A percentile compares a stretch with the other conserved stretches of the same genome.
Evolutionary conservation across 2,329 filamentous ascomycete species (phyloP).

Genomic region (Alternaria postmessia): DNA sequence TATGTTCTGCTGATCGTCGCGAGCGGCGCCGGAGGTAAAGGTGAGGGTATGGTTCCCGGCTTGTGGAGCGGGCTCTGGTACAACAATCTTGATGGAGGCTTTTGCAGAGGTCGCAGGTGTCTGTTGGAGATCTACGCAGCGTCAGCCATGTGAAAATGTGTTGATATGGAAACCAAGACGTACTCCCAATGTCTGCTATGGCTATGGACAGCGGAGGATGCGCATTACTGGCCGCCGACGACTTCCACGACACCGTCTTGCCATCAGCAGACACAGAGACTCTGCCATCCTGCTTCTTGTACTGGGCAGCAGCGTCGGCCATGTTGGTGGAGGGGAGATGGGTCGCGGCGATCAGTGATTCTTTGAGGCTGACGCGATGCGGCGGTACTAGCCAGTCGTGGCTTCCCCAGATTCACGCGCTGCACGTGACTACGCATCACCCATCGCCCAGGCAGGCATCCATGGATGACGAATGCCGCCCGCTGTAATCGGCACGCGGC

Average conservation of each 20-base stretch:
- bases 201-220: conserved; percentile 73
- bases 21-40: conserved; percentile 83
- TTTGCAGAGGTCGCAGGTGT: conserved; percentile 88
- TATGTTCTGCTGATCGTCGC: conserved; percentile 83
- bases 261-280: conserved; percentile 78
- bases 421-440: conserved; percentile 22
- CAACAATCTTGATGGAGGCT: conserved; percentile 93
- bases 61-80: conserved; percentile 68
- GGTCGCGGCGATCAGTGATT: neutral
- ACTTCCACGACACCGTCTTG: conserved; percentile 81
- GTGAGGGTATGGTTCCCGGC: conserved; percentile 82
- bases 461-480: neutral
- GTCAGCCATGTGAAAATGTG: conserved; percentile 14
- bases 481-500: neutral
- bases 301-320: conserved; percentile 59
- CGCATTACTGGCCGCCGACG: conserved; percentile 61
- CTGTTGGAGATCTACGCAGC: conserved; percentile 81
- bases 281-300: conserved; percentile 96
- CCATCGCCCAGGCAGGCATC: neutral
- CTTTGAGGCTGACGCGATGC: conserved; percentile 10
- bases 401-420: conserved; percentile 23
- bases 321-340: conserved; percentile 35
- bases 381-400: conserved; percentile 17
- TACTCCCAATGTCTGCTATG: conserved; percentile 83
- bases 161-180: conserved; percentile 41